Base-by-base conservation (phyloP, 202 grass and related monocot genomes). In the Miscanthus sacchariflorus region DNA sequence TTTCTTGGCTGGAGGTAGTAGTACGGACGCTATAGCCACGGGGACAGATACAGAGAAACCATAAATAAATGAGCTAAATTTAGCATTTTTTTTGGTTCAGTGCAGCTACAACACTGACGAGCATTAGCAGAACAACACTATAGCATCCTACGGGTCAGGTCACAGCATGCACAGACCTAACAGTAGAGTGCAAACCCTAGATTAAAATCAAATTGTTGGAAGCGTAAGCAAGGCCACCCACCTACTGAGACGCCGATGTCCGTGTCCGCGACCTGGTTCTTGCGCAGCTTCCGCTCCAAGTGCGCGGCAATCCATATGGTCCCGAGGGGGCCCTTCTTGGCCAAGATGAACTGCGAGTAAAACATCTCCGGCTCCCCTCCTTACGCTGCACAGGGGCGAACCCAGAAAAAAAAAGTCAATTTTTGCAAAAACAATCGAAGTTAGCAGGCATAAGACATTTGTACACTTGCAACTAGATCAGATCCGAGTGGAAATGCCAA, bases 301-400 rank as follows among this genome's bases (percentile, higher is more conserved):
- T 99, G 97, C 17, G 95, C 97, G 8, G 97, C 95, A 71, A 97
- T 99, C 97, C 97, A 99, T 95, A 99, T 99, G 18, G 97, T 99
- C 66, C 95, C 97, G 24, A 97, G 97, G 4, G 97, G 97, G 11
- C 97, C 97, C 76, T 99, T 99, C 89, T 99, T 99, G 85, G 95
- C 97, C 93, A 99, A 91, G 72, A 99, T 99, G 93, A 99, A 99
- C 95, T 99, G 97, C 12, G 97, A 99, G 79, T 99, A 99, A 88
- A 99, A 99, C 95, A 99, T 99, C 28, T 95, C 90, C 83, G 74
- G 45, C 48, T 74, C 33, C 83, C 69, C 79, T 78, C 72, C 82
- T 70, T 39, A 10, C 65, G 4, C 71, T 25, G 59, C 38, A 49
- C 72, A 56, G 54, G 63, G 63, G 52, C 23, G 12, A 75, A 74